Percentiles rank a stretch among this genome's conserved stretches.
Evolutionary conservation across 441 rosid genomes (phyloP).

Genomic region (Raphanus hybrid): DNA sequence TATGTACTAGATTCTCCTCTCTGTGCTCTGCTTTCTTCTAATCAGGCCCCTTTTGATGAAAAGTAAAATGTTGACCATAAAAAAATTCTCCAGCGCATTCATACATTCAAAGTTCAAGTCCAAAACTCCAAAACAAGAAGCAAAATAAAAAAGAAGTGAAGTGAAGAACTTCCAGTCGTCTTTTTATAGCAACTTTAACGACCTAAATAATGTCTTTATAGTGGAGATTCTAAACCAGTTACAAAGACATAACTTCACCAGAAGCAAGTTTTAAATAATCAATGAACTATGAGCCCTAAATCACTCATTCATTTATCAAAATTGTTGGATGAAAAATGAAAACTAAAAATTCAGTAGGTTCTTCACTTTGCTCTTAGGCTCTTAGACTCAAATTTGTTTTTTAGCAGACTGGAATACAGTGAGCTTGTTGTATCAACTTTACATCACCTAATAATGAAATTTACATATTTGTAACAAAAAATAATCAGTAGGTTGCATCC

Average conservation of each 20-base stretch:
- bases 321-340: neutral
- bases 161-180: neutral
- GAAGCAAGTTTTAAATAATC: neutral
- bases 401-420: neutral
- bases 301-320: neutral
- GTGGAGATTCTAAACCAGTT: neutral
- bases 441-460: neutral
- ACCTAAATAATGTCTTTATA: neutral
- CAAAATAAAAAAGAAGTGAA: neutral
- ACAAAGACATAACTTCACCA: constrained; percentile 4
- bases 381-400: neutral
- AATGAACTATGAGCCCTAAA: neutral
- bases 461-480: too few relatives aligned
- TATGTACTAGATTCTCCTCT: neutral
- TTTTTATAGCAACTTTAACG: too few relatives aligned
- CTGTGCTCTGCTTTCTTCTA: neutral
- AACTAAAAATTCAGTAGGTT: neutral
- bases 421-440: neutral
- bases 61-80: neutral
- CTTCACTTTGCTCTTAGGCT: neutral
- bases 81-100: neutral
- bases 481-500: neutral
- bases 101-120: neutral
- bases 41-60: neutral
- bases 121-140: neutral